A percentile compares a stretch with the other conserved stretches of the same genome.
Evolutionary conservation across 2,329 filamentous ascomycete genomes (phyloP).

Genomic region (Sordariomycetes sp.): DNA sequence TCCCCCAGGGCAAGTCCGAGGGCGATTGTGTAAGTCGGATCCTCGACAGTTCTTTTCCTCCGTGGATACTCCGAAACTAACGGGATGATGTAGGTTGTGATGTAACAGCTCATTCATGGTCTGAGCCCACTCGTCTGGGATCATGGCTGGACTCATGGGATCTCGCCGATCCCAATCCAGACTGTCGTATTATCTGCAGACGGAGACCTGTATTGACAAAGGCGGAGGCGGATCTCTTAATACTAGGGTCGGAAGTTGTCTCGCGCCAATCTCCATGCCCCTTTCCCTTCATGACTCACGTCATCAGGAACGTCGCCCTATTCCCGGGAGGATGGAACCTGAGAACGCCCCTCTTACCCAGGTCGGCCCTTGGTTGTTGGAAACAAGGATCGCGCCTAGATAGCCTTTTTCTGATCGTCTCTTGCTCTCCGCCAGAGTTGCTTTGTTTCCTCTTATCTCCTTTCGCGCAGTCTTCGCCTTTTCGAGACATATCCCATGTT

Average conservation of each 20-base stretch:
- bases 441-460: not conserved
- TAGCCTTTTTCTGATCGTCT: not conserved
- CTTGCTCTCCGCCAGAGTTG: too few relatives aligned
- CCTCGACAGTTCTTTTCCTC: not conserved
- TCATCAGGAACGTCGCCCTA: not conserved
- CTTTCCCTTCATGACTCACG: not conserved
- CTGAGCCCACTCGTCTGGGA: not conserved
- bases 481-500: not conserved
- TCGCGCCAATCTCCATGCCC: not conserved
- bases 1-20: slow-evolving; percentile 72
- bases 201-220: not conserved
- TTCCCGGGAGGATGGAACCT: not conserved
- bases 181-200: too few relatives aligned
- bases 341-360: not conserved
- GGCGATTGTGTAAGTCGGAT: slow-evolving; percentile 66
- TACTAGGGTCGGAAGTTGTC: not conserved
- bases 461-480: not conserved
- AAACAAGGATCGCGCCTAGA: not conserved
- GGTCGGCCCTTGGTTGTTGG: not conserved
- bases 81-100: slow-evolving; percentile 1
- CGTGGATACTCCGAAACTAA: not conserved
- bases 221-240: not conserved
- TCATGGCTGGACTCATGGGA: not conserved
- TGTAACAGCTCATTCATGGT: slow-evolving; percentile 1
- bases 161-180: too few relatives aligned